Evolutionary conservation across 257 asterid species (phyloP).

Genomic region (Salvia hispanica): DNA sequence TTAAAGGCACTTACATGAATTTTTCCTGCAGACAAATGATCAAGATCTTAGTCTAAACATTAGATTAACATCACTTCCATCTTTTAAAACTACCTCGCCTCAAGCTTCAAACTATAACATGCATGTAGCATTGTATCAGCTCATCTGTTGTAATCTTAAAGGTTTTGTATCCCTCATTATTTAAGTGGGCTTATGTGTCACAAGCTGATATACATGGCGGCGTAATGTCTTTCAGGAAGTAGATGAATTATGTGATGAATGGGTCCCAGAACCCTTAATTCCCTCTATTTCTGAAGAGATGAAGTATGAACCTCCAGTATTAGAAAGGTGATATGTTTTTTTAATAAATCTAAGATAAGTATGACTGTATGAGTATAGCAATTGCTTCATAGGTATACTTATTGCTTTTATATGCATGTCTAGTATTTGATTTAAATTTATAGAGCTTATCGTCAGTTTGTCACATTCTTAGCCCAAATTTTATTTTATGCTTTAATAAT

Average conservation of each 20-base stretch:
- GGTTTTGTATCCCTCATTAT: conserved; percentile 23
- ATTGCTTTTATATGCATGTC: conserved; percentile 15
- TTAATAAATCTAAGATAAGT: conserved; percentile 7
- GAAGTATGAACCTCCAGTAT: conserved; percentile 75
- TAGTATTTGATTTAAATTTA: conserved; percentile 1
- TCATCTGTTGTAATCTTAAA: conserved; percentile 1
- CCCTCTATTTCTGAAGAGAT: conserved; percentile 65
- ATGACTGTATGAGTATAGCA: conserved; percentile 3
- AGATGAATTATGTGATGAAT: conserved; percentile 91
- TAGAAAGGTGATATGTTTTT: conserved; percentile 65
- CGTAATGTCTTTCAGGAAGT: conserved; percentile 68
- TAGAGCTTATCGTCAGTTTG: conserved; percentile 10
- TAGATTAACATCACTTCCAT: neutral
- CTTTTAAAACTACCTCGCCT: neutral
- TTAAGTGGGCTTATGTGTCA: conserved; percentile 13
- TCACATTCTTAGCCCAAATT: conserved; percentile 13
- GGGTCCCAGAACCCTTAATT: conserved; percentile 93
- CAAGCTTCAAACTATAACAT: neutral
- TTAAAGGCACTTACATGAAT: conserved; percentile 13
- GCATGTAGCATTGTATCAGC: neutral
- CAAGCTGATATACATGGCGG: conserved; percentile 32
- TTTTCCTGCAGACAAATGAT: conserved; percentile 5
- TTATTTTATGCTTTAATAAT: conserved; percentile 6
- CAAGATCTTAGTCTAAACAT: conserved; percentile 4
- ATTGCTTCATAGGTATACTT: neutral